These are phyloP conservation scores for Diutina sp. DNA, from an alignment of 1,139 yeast genomes.

Conservation along the genomic window DNA sequence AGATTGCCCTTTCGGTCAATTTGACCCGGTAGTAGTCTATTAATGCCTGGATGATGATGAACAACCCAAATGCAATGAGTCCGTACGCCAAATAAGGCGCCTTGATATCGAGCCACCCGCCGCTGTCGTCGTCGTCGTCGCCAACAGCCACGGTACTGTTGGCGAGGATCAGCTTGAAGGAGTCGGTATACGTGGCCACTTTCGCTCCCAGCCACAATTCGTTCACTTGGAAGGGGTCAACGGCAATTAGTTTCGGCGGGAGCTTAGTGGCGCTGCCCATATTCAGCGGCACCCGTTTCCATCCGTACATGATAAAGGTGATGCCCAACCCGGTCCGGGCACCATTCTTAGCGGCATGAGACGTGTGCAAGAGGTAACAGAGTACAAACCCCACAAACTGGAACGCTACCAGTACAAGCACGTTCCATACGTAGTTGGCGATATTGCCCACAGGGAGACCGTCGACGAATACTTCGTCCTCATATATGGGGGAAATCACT, in stretches of 20 bases:
- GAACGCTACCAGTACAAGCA: slow-evolving; percentile 76
- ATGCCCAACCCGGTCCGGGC: slow-evolving; percentile 87
- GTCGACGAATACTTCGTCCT: slow-evolving; percentile 85
- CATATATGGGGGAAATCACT: slow-evolving; percentile 69
- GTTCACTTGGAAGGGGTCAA: slow-evolving; percentile 35
- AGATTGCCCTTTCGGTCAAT: slow-evolving; percentile 54
- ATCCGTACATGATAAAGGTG: slow-evolving; percentile 71
- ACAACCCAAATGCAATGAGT: slow-evolving; percentile 54
- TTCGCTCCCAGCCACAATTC: slow-evolving; percentile 21
- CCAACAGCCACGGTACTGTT: slow-evolving; percentile 3
- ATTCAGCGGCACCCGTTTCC: slow-evolving; percentile 52
- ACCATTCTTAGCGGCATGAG: slow-evolving; percentile 96
- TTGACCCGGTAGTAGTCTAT: slow-evolving; percentile 68
- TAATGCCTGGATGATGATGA: slow-evolving; percentile 53
- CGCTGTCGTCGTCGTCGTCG: neutral
- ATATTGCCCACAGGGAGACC: slow-evolving; percentile 94
- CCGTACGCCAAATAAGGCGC: slow-evolving; percentile 39
- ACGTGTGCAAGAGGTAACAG: slow-evolving; percentile 84
- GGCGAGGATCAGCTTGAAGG: neutral
- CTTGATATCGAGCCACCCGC: neutral
- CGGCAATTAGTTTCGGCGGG: slow-evolving; percentile 35
- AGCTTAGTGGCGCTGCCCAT: slow-evolving; percentile 27
- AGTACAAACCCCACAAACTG: slow-evolving; percentile 88
- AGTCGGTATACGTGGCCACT: slow-evolving; percentile 25
- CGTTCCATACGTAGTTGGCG: slow-evolving; percentile 82